Percentiles rank a stretch among this genome's conserved stretches.
These are phyloP conservation scores for Botryotinia globosa DNA, from an alignment of 2,329 filamentous ascomycete genomes.

Conservation along the genomic window DNA sequence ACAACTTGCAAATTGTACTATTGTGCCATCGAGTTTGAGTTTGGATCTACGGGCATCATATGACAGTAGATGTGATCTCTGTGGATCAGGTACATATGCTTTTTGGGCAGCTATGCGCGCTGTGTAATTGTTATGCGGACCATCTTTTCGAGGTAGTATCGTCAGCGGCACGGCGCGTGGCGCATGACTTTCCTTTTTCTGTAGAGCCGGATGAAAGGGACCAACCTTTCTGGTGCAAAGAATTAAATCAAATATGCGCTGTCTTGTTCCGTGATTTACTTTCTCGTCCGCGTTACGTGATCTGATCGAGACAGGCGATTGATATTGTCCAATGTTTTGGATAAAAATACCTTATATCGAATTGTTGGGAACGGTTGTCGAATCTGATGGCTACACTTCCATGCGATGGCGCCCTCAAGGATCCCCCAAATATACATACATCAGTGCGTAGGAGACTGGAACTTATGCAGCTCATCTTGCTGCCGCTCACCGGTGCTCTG, in stretches of 20 bases:
- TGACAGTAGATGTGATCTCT: slow-evolving; percentile 21
- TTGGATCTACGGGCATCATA: slow-evolving; percentile 16
- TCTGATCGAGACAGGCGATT: slow-evolving; percentile 18
- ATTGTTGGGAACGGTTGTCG: slow-evolving; percentile 11
- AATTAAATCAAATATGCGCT: slow-evolving; percentile 9
- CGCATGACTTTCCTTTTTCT: slow-evolving; percentile 25
- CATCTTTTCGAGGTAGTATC: slow-evolving; percentile 26
- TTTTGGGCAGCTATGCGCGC: slow-evolving; percentile 36
- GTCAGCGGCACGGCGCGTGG: slow-evolving; percentile 30
- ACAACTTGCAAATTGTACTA: not conserved
- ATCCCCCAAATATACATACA: slow-evolving; percentile 26
- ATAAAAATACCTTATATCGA: slow-evolving; percentile 2
- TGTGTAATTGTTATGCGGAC: slow-evolving; percentile 24
- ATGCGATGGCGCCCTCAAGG: slow-evolving; percentile 26
- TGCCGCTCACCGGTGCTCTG: slow-evolving; percentile 35
- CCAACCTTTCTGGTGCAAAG: not conserved
- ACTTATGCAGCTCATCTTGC: slow-evolving; percentile 39
- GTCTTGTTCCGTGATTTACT: not conserved
- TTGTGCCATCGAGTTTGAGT: slow-evolving; percentile 11
- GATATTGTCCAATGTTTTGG: slow-evolving; percentile 11
- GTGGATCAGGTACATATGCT: slow-evolving; percentile 32
- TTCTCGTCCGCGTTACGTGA: slow-evolving; percentile 26
- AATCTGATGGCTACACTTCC: slow-evolving; percentile 22
- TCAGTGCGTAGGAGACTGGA: slow-evolving; percentile 29
- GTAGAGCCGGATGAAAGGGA: slow-evolving; percentile 20